These are phyloP conservation scores for Didymella sp. DNA, from an alignment of 2,329 filamentous ascomycete genomes.

Conservation along the genomic window DNA sequence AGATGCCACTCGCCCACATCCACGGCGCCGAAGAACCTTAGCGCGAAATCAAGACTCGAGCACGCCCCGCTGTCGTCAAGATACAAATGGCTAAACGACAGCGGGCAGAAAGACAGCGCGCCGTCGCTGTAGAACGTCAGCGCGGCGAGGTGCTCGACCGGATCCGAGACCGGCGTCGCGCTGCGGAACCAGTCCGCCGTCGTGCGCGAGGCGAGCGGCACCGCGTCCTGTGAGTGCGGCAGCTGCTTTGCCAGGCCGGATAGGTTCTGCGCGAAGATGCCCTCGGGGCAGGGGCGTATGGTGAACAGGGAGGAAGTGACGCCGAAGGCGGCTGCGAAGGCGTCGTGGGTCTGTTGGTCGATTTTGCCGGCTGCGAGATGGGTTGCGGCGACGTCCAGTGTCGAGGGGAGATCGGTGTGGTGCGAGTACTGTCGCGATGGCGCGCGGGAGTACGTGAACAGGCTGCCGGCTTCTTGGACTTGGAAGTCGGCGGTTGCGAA, in stretches of 20 bases:
- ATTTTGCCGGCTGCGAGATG: slow-evolving; percentile 26
- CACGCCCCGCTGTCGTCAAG: slow-evolving; percentile 56
- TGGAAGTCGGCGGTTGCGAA: slow-evolving; percentile 59
- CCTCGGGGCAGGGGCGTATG: slow-evolving; percentile 47
- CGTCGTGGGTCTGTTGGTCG: slow-evolving; percentile 22
- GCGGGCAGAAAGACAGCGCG: slow-evolving; percentile 54
- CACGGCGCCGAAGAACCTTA: slow-evolving; percentile 53
- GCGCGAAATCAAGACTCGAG: slow-evolving; percentile 59
- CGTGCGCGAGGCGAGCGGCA: slow-evolving; percentile 42
- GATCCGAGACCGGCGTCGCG: slow-evolving; percentile 20
- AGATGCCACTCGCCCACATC: slow-evolving; percentile 55
- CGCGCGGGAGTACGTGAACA: slow-evolving; percentile 51
- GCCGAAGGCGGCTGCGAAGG: slow-evolving; percentile 40
- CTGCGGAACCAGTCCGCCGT: slow-evolving; percentile 55
- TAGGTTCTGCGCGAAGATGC: slow-evolving; percentile 56
- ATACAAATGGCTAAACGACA: slow-evolving; percentile 54
- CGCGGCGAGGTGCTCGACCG: slow-evolving; percentile 47
- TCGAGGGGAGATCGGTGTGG: slow-evolving; percentile 17
- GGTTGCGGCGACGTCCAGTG: background rate
- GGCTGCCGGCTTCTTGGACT: slow-evolving; percentile 44
- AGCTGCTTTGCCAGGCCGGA: slow-evolving; percentile 49
- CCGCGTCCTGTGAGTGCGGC: slow-evolving; percentile 47
- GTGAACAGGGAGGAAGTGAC: slow-evolving; percentile 47
- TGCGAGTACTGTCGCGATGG: slow-evolving; percentile 45
- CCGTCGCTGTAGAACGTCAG: slow-evolving; percentile 57